Conservation (phyloP, 2,329 filamentous ascomycete species). For the Diaporthe sp. region DNA sequence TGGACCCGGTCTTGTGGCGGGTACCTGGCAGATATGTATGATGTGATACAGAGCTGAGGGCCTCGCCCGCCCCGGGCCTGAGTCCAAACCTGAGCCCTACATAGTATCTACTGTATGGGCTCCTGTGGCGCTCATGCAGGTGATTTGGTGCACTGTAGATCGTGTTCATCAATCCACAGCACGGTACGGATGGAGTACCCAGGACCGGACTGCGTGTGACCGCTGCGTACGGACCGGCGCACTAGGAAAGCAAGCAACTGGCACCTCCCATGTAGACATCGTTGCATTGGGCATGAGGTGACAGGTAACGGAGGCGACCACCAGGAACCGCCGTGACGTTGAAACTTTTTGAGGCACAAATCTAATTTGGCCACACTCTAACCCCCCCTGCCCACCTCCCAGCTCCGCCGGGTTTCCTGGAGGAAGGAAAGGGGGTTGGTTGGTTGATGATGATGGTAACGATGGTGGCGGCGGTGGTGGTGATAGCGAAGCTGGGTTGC, state of each 20-base stretch:
- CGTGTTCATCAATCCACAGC: slow-evolving; percentile 14
- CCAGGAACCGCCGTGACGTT: slow-evolving; percentile 36
- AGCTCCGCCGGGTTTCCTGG: slow-evolving; percentile 13
- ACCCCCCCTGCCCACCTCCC: slow-evolving; percentile 3
- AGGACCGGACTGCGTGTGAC: slow-evolving; percentile 6
- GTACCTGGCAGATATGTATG: slow-evolving; percentile 33
- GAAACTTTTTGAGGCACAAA: slow-evolving; percentile 35
- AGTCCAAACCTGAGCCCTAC: slow-evolving; percentile 3
- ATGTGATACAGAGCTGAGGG: slow-evolving; percentile 30
- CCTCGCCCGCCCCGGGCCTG: slow-evolving; percentile 18
- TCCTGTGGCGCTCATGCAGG: slow-evolving; percentile 33
- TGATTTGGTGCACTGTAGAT: slow-evolving; percentile 28
- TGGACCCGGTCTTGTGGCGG: slow-evolving; percentile 21
- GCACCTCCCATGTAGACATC: slow-evolving; percentile 27
- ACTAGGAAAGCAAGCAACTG: slow-evolving; percentile 28
- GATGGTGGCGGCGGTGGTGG: background rate
- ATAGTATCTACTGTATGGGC: background rate
- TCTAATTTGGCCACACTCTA: slow-evolving; percentile 19
- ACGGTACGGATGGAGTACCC: slow-evolving; percentile 24
- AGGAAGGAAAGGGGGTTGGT: background rate
- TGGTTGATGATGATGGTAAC: background rate
- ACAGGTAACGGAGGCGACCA: slow-evolving; percentile 19
- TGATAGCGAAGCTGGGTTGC: background rate
- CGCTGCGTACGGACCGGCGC: slow-evolving; percentile 14
- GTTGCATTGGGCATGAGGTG: slow-evolving; percentile 28